Conservation (phyloP, 2,329 filamentous ascomycete genomes). For the Fusarium veterinarium region DNA sequence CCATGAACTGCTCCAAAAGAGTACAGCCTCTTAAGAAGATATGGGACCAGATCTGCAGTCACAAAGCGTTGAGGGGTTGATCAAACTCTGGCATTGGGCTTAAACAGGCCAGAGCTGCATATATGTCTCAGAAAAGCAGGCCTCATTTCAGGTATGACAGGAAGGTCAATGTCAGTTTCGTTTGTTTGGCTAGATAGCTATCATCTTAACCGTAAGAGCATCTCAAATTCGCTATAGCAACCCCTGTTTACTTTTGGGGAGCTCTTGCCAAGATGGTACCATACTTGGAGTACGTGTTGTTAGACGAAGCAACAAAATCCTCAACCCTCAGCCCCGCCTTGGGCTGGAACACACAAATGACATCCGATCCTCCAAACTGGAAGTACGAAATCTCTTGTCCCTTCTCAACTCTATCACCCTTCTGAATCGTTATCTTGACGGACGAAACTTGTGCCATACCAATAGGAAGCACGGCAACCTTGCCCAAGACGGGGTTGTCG, state of each 20-base stretch:
- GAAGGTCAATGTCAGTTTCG: background rate
- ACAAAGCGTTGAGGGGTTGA: background rate
- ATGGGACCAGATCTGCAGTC: background rate
- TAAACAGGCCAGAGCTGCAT: background rate
- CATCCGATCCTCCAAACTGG: conserved; percentile 16
- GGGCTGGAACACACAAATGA: conserved; percentile 12
- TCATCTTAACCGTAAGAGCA: accelerated
- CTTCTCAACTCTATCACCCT: background rate
- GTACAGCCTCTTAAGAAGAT: conserved; percentile 55
- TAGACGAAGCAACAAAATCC: conserved; percentile 1
- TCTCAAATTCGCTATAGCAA: accelerated
- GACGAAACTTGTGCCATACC: conserved; percentile 12
- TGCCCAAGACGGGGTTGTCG: background rate
- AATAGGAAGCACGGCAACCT: background rate
- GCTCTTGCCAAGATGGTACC: conserved; percentile 1
- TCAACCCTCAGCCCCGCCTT: background rate
- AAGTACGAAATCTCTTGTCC: conserved; percentile 14
- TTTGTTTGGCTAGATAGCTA: background rate
- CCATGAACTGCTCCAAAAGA: conserved; percentile 77
- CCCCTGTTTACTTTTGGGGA: background rate
- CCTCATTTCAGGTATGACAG: background rate
- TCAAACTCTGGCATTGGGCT: background rate
- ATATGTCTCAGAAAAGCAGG: background rate
- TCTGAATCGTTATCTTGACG: background rate
- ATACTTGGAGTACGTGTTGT: conserved; percentile 12